Evolutionary conservation across 2,329 filamentous ascomycete species (phyloP).

Genomic region (Whalleya microplaca): DNA sequence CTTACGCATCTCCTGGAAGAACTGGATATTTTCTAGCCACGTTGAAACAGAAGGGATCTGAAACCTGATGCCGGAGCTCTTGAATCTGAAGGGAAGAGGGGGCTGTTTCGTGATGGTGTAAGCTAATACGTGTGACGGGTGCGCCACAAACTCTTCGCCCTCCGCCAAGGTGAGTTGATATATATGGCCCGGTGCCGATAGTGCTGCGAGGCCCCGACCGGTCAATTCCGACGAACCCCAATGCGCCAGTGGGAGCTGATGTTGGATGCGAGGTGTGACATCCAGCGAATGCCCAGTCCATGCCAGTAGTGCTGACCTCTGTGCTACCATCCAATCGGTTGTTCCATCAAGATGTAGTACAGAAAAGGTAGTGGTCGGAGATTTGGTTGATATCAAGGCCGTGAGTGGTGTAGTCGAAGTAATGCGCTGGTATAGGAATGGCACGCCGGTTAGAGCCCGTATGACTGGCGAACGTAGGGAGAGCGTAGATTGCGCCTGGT

Average conservation of each 20-base stretch:
- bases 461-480: constrained; percentile 84
- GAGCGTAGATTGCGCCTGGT: constrained; percentile 82
- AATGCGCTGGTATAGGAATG: constrained; percentile 92
- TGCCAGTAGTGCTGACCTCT: constrained; percentile 85
- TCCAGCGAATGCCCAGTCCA: constrained; percentile 91
- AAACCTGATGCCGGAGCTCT: constrained; percentile 73
- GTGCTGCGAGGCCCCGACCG: constrained; percentile 81
- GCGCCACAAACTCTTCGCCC: constrained; percentile 88
- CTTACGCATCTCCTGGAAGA: constrained; percentile 72
- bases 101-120: constrained; percentile 77
- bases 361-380: constrained; percentile 82
- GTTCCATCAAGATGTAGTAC: constrained; percentile 90
- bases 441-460: constrained; percentile 80
- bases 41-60: constrained; percentile 74
- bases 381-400: constrained; percentile 85
- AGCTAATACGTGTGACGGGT: constrained; percentile 89
- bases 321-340: constrained; percentile 91
- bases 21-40: constrained; percentile 71
- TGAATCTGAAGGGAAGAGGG: constrained; percentile 86
- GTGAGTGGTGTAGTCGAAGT: constrained; percentile 87
- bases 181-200: constrained; percentile 85
- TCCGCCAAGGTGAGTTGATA: constrained; percentile 81
- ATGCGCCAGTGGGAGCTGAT: constrained; percentile 75
- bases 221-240: constrained; percentile 92
- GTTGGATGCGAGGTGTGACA: constrained; percentile 75